phyloP scores from a whole-genome alignment of 169 alveolate genomes.

The Plasmodium berghei region DNA sequence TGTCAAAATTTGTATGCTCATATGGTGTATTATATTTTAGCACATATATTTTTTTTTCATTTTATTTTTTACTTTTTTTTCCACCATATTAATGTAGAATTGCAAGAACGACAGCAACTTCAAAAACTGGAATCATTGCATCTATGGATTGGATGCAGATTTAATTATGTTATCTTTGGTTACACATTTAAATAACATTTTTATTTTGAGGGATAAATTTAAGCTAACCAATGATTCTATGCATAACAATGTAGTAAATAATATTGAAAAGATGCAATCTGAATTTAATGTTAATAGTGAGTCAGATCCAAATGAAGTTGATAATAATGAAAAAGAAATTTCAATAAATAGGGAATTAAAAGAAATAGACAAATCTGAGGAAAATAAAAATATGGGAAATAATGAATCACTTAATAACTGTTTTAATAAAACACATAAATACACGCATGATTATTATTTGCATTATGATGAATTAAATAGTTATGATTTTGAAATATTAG shows the following conservation, averaged over 20 bases:
- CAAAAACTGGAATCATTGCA: conserved; percentile 89
- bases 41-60: neutral
- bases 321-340: conserved; percentile 79
- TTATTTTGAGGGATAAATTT: conserved; percentile 93
- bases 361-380: conserved; percentile 79
- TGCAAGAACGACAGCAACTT: conserved; percentile 38
- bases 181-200: conserved; percentile 95
- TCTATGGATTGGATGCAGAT: conserved; percentile 98
- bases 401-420: neutral
- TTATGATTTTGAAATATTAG: conserved; percentile 65
- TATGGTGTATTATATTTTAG: neutral
- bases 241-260: conserved; percentile 30
- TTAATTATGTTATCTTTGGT: conserved; percentile 94
- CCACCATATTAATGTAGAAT: conserved; percentile 4
- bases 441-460: conserved; percentile 46
- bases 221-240: conserved; percentile 77
- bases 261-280: conserved; percentile 78
- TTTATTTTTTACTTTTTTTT: neutral
- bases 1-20: neutral
- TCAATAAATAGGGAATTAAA: conserved; percentile 38
- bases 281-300: conserved; percentile 77
- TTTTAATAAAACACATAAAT: conserved; percentile 24
- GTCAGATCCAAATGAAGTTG: conserved; percentile 90
- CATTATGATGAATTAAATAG: conserved; percentile 43
- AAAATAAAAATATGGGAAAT: neutral